Percentiles rank a stretch among this genome's conserved stretches.
Evolutionary conservation across 2,329 filamentous ascomycete species (phyloP).

Genomic region (Xylariaceae sp.): DNA sequence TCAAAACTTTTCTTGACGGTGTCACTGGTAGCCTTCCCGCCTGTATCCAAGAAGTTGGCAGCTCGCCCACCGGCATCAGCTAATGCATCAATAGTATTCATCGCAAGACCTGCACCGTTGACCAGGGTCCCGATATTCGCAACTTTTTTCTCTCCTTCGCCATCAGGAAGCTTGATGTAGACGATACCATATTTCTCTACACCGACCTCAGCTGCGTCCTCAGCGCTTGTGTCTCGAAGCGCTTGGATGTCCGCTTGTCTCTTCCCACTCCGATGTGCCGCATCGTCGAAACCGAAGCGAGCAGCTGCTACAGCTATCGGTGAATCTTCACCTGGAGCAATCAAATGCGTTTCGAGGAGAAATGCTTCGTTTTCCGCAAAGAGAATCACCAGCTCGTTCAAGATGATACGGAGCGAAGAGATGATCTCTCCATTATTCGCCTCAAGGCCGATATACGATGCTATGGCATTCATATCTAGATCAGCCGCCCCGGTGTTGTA

Average conservation of each 20-base stretch:
- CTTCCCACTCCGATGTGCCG: conserved; percentile 59
- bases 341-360: conserved; percentile 50
- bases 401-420: conserved; percentile 41
- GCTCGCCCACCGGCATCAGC: conserved; percentile 62
- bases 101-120: conserved; percentile 84
- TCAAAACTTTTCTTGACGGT: conserved; percentile 77
- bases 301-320: conserved; percentile 49
- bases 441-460: conserved; percentile 51
- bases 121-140: conserved; percentile 73
- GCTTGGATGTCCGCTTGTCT: conserved; percentile 59
- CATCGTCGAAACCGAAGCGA: conserved; percentile 65
- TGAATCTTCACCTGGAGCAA: conserved; percentile 30
- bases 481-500: conserved; percentile 41
- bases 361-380: conserved; percentile 65
- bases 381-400: conserved; percentile 53
- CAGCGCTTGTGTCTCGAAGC: conserved; percentile 47
- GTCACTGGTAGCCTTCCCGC: conserved; percentile 78
- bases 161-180: conserved; percentile 58
- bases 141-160: conserved; percentile 31
- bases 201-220: conserved; percentile 55
- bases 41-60: conserved; percentile 85
- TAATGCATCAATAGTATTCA: conserved; percentile 86
- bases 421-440: conserved; percentile 34
- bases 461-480: conserved; percentile 39
- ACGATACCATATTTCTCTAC: conserved; percentile 72